Conservation (phyloP, 1,284 basidiomycete species). For the Ustilago loliicola region DNA sequence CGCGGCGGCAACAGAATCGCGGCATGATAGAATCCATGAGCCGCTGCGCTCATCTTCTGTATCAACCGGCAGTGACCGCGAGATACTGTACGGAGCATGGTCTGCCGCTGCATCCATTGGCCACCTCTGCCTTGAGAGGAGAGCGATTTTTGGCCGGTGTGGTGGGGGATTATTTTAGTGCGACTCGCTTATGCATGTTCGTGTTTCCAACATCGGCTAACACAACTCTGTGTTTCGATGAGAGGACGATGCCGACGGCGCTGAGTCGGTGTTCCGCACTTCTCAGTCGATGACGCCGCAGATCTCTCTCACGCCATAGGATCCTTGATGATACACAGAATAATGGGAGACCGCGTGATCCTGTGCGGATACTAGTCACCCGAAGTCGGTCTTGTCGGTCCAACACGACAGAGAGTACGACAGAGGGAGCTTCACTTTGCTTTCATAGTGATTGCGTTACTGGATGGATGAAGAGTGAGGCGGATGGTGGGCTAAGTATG, state of each 20-base stretch:
- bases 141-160: constrained; percentile 8
- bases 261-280: neutral
- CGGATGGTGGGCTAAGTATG: too few relatives aligned
- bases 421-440: too few relatives aligned
- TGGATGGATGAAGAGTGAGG: too few relatives aligned
- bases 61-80: neutral
- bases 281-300: neutral
- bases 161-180: constrained; percentile 10
- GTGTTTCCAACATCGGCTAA: constrained; percentile 5
- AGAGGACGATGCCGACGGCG: neutral
- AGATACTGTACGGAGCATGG: constrained; percentile 17
- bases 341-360: constrained; percentile 1
- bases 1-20: neutral
- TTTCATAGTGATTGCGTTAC: too few relatives aligned
- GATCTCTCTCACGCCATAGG: neutral
- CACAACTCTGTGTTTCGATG: neutral
- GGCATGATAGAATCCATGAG: constrained; percentile 1
- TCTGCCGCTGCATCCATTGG: constrained; percentile 30
- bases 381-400: constrained; percentile 8
- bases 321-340: neutral
- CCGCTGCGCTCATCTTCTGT: neutral
- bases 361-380: neutral
- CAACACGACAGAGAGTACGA: too few relatives aligned
- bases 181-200: constrained; percentile 24
- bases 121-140: neutral